A percentile compares a stretch with the other conserved stretches of the same genome.
phyloP scores from a whole-genome alignment of 1,139 yeast genomes.

The Blastobotrys petasosporus region DNA sequence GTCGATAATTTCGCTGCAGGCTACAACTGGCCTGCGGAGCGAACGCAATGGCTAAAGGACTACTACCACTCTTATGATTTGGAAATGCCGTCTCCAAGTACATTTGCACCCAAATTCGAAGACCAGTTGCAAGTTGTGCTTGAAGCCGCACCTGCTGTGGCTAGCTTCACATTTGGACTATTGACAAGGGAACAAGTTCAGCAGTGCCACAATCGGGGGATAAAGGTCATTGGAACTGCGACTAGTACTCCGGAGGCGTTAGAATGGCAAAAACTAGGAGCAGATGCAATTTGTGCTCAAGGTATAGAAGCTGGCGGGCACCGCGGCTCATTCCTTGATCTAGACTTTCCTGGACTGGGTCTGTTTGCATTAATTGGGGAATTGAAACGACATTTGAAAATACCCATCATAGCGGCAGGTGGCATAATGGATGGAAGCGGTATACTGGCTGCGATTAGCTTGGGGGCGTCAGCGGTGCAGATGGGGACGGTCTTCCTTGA shows the following conservation, averaged over 20 bases:
- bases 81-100: slow-evolving; percentile 13
- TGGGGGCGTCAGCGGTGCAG: no score
- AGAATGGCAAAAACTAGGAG: slow-evolving; percentile 28
- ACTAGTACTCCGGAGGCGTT: slow-evolving; percentile 41
- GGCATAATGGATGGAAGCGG: no score
- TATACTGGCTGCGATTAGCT: no score
- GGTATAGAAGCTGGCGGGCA: slow-evolving; percentile 55
- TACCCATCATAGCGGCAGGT: no score
- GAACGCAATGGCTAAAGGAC: slow-evolving; percentile 15
- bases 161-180: slow-evolving; percentile 43
- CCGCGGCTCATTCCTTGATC: slow-evolving; percentile 31
- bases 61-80: slow-evolving; percentile 13
- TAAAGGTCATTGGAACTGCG: slow-evolving; percentile 39
- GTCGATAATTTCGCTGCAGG: slow-evolving; percentile 13
- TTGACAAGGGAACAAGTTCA: slow-evolving; percentile 33
- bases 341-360: no score
- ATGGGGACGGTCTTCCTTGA: no score
- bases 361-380: no score
- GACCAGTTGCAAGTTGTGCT: slow-evolving; percentile 20
- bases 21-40: slow-evolving; percentile 11
- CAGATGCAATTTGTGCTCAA: slow-evolving; percentile 43
- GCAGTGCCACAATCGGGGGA: slow-evolving; percentile 30
- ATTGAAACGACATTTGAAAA: no score
- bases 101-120: slow-evolving; percentile 18
- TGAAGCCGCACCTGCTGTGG: slow-evolving; percentile 32